These are phyloP conservation scores for Backusella circina DNA, from an alignment of 192 early-diverging fungal genomes.

Conservation along the genomic window DNA sequence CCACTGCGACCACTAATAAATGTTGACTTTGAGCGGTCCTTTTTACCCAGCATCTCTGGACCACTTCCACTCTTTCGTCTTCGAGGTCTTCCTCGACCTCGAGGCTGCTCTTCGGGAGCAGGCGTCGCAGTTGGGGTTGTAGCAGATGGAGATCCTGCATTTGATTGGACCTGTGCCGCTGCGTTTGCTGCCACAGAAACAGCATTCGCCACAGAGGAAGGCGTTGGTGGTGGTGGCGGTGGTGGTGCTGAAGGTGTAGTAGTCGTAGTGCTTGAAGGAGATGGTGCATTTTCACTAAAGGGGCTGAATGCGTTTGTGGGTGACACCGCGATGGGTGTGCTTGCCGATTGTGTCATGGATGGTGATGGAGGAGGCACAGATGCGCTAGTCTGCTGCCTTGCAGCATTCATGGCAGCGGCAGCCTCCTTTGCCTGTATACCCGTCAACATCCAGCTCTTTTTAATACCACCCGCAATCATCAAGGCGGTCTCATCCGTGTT, in stretches of 20 bases:
- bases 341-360: not conserved
- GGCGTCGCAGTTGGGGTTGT: not conserved
- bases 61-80: not conserved
- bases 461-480: constrained; percentile 41
- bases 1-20: not conserved
- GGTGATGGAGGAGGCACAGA: not conserved
- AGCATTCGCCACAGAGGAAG: not conserved
- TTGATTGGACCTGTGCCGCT: not conserved
- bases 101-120: constrained; percentile 5
- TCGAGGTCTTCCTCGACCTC: constrained; percentile 23
- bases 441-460: constrained; percentile 45
- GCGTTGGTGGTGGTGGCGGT: not conserved
- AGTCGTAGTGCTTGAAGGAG: not conserved
- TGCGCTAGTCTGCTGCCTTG: not conserved
- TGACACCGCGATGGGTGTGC: not conserved
- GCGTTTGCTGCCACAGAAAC: not conserved
- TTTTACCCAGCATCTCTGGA: constrained; percentile 6
- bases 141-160: not conserved
- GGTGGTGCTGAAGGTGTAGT: not conserved
- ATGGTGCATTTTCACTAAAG: not conserved
- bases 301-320: not conserved
- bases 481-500: constrained; percentile 29
- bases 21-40: not conserved
- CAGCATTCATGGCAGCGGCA: not conserved
- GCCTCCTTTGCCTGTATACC: constrained; percentile 7